Evolutionary conservation across 2,329 filamentous ascomycete species (phyloP), one percentile per base, ranked within the genome.

Genomic region (Colletotrichum sp.): DNA sequence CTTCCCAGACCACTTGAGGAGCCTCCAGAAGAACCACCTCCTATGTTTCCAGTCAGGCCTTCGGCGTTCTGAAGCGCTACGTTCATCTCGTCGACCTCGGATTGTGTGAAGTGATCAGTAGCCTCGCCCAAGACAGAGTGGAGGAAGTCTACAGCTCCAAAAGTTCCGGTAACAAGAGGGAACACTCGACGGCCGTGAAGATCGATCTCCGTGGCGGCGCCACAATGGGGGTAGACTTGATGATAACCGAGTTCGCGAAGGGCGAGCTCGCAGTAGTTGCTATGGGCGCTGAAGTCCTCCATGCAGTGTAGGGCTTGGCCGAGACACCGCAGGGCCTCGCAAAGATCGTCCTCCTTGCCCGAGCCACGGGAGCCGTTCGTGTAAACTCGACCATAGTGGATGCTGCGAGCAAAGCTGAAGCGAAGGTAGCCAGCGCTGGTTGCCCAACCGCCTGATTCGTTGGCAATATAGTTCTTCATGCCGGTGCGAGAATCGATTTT

Each of bases 391-490:
- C 95, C 95, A 80, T 91, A 96, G 84, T 96, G 95, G 77, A 96
- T 94, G 82, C 93, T 92, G 76, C 94, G 91, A 16, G 89, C 89
- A 77, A 97, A 89, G 80, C 94, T 96, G 85, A 92, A 95, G 79
- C 93, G 92, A 76, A 98, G 89, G 81, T 96, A 98, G 52, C 95
- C 96, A 9, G 95, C 88, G 78, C 96, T 98, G 24, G 97, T 99
- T 2, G 96, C 95, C 95, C 96, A 98, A 55, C 92, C 90, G 6
- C 96, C 95, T 16, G 87, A 88, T 83, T 99, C 96, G 81, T 98
- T 99, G 76, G 96, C 93, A 79, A 99, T 99, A 84, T 99, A 99
- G 84, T 99, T 99, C 86, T 99, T 99, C 96, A 99, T 98, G n/a
- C 96, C 96, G 1, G 95, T 97, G 8, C 90, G 87, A 39, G 87